Conservation (phyloP, 2,329 filamentous ascomycete genomes). For the Penicillium sp. region DNA sequence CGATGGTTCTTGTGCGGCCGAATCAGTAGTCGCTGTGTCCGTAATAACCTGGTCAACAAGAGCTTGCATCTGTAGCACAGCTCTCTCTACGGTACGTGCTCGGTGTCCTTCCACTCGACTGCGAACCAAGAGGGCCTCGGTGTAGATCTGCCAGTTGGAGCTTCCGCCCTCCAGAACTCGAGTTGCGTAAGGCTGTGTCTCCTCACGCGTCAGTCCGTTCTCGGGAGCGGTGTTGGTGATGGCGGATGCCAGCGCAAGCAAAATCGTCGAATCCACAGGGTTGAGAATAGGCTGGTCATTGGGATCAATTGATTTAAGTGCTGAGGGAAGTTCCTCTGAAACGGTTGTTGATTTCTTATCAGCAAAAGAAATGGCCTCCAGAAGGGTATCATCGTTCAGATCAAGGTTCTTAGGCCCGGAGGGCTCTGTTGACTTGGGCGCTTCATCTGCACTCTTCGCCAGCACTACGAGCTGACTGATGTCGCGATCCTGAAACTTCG, state of each 20-base stretch:
- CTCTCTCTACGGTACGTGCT: conserved; percentile 82
- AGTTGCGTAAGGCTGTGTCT: conserved; percentile 85
- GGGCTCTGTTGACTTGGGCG: conserved; percentile 23
- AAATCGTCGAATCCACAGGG: conserved; percentile 82
- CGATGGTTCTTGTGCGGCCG: conserved; percentile 32
- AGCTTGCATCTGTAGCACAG: conserved; percentile 87
- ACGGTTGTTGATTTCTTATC: conserved; percentile 45
- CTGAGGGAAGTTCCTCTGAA: conserved; percentile 55
- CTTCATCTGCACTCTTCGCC: conserved; percentile 65
- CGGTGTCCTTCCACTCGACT: conserved; percentile 86
- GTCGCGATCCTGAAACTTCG: conserved; percentile 44
- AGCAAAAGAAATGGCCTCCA: conserved; percentile 81
- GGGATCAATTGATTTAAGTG: conserved; percentile 65
- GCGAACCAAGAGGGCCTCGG: conserved; percentile 83
- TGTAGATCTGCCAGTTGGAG: conserved; percentile 98
- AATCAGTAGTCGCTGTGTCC: conserved; percentile 61
- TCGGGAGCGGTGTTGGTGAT: conserved; percentile 84
- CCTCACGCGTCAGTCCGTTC: conserved; percentile 85
- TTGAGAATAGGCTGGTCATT: conserved; percentile 77
- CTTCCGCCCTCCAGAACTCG: conserved; percentile 83
- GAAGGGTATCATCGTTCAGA: conserved; percentile 86
- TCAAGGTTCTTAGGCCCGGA: conserved; percentile 65
- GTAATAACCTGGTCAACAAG: conserved; percentile 93
- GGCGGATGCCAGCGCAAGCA: conserved; percentile 75
- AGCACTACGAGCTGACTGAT: conserved; percentile 86